Base-by-base conservation (phyloP, 257 asterid genomes). In the Fraxinus americana region DNA sequence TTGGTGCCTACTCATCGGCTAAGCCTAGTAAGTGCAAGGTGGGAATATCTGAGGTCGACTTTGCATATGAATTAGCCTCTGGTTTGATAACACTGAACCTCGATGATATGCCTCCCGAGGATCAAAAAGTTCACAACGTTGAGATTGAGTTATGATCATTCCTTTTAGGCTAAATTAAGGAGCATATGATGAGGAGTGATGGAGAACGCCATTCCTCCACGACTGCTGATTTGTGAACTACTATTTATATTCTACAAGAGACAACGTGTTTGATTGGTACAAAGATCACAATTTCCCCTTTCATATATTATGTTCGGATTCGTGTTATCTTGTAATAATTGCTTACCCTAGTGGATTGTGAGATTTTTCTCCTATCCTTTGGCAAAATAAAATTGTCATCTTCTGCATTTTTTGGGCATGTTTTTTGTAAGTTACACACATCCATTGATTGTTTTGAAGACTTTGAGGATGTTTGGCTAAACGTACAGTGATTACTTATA, bases 1-100 rank as follows among this genome's bases (percentile, higher is more conserved):
- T 93, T 71, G 97, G 98, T 1, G 91, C 86, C n/a, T 93, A 91
- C 85, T 89, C 97, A 4, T 91, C 94, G 43, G 57, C 75, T 75
- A 89, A 77, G 82, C 98, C 97, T 4, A 84, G 79, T 29, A 82
- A 74, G 73, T 88, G 96, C 74, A 77, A 1, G 1, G 85, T 86
- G 4, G 93, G 83, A 34, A 77, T 89, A 17, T 54, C 67, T 7
- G 70, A 1, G 76, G 89, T 86, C 19, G 92, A 90, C 14, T 88
- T 91, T 52, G 83, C 78, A 12, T 91, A 90, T 4, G 89, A 89
- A 67, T 59, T 80, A 0, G 86, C 48, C 0, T 85, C 96, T 0
- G 97, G 98, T 17, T 81, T 92, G 87, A 77, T 94, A 70, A 82
- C 87, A 43, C 72, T 94, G 13, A 69, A 85, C 82, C 78, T 94